Base-by-base conservation (phyloP, 2,329 filamentous ascomycete genomes). In the Plenodomus biglobosus region DNA sequence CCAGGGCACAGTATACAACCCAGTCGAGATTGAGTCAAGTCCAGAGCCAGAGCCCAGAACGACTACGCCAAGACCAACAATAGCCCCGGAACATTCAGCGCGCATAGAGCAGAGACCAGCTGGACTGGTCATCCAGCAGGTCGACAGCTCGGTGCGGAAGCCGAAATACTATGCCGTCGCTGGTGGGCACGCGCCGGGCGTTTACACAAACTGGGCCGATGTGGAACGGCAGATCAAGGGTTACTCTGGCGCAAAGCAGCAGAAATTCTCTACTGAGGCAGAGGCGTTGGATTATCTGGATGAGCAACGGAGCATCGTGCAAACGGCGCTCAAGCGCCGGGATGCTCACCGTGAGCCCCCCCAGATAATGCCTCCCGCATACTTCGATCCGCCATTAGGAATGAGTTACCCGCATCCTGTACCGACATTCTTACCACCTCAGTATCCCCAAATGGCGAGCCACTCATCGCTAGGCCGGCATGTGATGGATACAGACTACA, bases 261-360 rank as follows among this genome's bases (percentile, higher is more conserved):
- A 73, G 58, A 70, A 66, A 1, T 80, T 80, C 48, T 61, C 70
- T 32, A 78, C 72, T 8, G 56, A 64, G 19, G 78, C 77, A 43
- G 90, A 94, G 69, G 92, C 92, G 0, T 83, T 92, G 64, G 82
- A 82, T n/a, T 96, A 88, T 67, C 86, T 96, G 8, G 42, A 58
- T 18, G 52, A 56, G n/a, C 47, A 58, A 32, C 55, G 46, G 36
- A 74, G 70, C 5, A 10, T 27, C 6, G 17, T 48, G 16, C 21
- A 24, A 21, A 24, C 10, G 36, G 30, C 44, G 15, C 10, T 44
- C 11, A 13, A n/a, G 24, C 41, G 22, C 17, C 18, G 16, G 18
- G 8, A 3, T 1, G 19, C 13, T 15, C 16, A 30, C n/a, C 27
- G 13, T 8, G 27, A 3, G 6, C 15, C 6, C 11, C 27, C 27